Evolutionary conservation across 345 rosid genomes (phyloP).

Genomic region (Moricandia arvensis): DNA sequence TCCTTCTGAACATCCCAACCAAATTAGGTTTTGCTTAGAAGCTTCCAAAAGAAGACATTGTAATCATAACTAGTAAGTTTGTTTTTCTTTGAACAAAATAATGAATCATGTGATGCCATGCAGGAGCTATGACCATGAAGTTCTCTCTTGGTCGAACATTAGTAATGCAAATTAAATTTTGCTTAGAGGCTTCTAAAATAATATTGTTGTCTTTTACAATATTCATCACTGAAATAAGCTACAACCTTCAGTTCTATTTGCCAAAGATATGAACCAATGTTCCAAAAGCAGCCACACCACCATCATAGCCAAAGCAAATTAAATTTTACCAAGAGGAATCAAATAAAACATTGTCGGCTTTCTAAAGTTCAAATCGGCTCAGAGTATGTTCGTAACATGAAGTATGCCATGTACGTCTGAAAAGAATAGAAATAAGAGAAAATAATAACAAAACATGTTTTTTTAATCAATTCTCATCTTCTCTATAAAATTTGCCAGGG

Average conservation of each 20-base stretch:
- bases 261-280: not conserved
- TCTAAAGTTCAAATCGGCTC: conserved; percentile 55
- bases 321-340: not conserved
- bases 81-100: not conserved
- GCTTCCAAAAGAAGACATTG: not conserved
- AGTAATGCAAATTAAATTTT: not conserved
- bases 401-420: conserved; percentile 84
- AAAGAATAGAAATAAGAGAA: not conserved
- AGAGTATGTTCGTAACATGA: conserved; percentile 71
- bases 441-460: not conserved
- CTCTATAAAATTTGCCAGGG: not conserved
- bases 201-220: not conserved
- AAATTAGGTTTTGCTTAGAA: not conserved
- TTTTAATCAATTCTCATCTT: not conserved
- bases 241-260: not conserved
- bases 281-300: not conserved
- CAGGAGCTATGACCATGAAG: not conserved
- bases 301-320: not conserved
- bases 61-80: not conserved
- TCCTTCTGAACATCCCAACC: not conserved
- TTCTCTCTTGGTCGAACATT: not conserved
- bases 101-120: not conserved
- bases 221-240: not conserved
- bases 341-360: not conserved
- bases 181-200: no score